Percentiles rank a stretch among this genome's conserved stretches.
phyloP scores from a whole-genome alignment of 805 yeast species.

The Groenewaldozyma tartarivorans region DNA sequence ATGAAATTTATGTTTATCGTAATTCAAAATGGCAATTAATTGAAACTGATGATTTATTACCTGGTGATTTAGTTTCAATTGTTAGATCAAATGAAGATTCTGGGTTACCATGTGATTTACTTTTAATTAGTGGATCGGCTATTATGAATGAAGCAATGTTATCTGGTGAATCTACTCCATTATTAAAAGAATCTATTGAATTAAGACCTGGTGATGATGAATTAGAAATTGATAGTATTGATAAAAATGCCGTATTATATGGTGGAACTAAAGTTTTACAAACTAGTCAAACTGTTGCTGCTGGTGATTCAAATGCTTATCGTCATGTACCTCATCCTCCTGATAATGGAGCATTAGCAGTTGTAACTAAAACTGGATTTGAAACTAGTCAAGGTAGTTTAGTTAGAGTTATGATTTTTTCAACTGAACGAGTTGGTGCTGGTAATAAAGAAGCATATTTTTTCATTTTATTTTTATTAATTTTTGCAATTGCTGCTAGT shows the following conservation, averaged over 20 bases:
- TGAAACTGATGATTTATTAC: constrained; percentile 68
- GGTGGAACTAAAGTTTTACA: constrained; percentile 97
- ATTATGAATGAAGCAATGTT: constrained; percentile 98
- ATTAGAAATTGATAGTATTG: constrained; percentile 71
- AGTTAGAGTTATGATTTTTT: constrained; percentile 95
- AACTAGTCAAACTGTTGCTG: constrained; percentile 68
- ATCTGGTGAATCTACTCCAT: constrained; percentile 96
- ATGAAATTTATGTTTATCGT: constrained; percentile 64
- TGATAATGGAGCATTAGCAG: constrained; percentile 84
- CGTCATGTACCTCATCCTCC: constrained; percentile 55
- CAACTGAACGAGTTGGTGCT: constrained; percentile 92
- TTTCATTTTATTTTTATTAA: constrained; percentile 79
- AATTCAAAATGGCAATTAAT: constrained; percentile 58
- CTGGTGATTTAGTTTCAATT: constrained; percentile 81
- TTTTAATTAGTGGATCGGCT: constrained; percentile 80
- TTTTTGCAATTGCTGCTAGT: constrained; percentile 90
- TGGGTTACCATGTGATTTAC: constrained; percentile 89
- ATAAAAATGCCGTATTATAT: constrained; percentile 77
- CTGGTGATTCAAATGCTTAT: constrained; percentile 16
- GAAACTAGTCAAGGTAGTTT: constrained; percentile 97
- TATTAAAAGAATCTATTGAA: constrained; percentile 82
- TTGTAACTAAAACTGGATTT: constrained; percentile 91
- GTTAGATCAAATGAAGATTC: constrained; percentile 83
- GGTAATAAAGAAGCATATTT: constrained; percentile 91
- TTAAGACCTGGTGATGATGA: constrained; percentile 66